These are phyloP conservation scores for Blastobotrys attinorum DNA, from an alignment of 805 yeast genomes.

Conservation along the genomic window DNA sequence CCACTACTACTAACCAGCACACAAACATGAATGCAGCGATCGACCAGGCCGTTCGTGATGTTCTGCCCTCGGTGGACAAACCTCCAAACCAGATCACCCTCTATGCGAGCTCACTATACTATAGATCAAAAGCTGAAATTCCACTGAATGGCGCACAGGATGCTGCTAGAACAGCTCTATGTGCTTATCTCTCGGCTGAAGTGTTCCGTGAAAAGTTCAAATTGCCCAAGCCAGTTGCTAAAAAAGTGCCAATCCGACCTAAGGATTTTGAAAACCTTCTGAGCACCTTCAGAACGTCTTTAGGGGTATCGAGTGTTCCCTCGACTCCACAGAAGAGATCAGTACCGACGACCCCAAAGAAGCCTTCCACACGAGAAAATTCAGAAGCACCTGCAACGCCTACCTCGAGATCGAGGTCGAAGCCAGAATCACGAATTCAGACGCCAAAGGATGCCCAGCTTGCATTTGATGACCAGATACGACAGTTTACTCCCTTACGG, in stretches of 20 bases:
- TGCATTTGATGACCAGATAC: background rate
- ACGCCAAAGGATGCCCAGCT: background rate
- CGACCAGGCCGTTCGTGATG: background rate
- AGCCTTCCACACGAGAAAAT: background rate
- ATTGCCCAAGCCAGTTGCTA: background rate
- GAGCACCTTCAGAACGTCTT: background rate
- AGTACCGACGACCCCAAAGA: background rate
- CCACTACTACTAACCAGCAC: no score
- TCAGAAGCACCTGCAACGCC: background rate
- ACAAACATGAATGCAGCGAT: no score
- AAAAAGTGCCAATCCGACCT: background rate
- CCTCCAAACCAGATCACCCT: background rate
- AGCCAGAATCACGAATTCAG: background rate
- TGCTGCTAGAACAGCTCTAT: background rate
- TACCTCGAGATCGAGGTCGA: no score
- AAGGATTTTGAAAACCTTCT: background rate
- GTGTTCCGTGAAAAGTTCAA: background rate
- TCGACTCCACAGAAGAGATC: background rate
- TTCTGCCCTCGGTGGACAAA: background rate
- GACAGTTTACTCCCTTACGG: constrained; percentile 4
- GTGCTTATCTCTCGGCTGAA: background rate
- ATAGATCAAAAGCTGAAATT: background rate
- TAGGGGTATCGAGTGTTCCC: background rate
- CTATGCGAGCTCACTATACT: background rate
- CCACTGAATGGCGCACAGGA: background rate